Evolutionary conservation across 306 rosid genomes (phyloP).

Genomic region (Pterocarpus santalinus): DNA sequence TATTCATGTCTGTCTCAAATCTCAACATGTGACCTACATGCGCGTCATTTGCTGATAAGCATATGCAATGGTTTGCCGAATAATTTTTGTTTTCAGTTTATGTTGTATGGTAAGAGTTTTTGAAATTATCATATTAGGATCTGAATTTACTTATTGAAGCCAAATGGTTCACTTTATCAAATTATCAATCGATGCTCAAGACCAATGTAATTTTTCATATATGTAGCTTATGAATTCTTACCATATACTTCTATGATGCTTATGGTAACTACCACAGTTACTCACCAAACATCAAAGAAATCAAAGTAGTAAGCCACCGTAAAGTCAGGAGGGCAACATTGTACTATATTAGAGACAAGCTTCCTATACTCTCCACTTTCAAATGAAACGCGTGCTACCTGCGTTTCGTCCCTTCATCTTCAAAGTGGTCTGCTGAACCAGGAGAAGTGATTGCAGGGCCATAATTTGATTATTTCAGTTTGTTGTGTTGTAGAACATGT

Average conservation of each 20-base stretch:
- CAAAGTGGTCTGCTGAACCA: slow-evolving; percentile 43
- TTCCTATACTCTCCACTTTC: slow-evolving; percentile 95
- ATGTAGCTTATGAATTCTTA: slow-evolving; percentile 20
- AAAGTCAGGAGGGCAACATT: slow-evolving; percentile 92
- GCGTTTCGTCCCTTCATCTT: slow-evolving; percentile 36
- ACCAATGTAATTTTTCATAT: neutral
- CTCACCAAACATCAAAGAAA: slow-evolving; percentile 93
- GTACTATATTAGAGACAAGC: slow-evolving; percentile 92
- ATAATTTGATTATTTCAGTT: slow-evolving; percentile 38
- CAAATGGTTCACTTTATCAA: slow-evolving; percentile 3
- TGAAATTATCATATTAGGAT: neutral
- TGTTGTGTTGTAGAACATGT: slow-evolving; percentile 51
- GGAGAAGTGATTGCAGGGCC: slow-evolving; percentile 42
- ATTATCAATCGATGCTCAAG: slow-evolving; percentile 1
- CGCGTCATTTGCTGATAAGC: neutral
- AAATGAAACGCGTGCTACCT: slow-evolving; percentile 59
- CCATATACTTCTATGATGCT: slow-evolving; percentile 22
- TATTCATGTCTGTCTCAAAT: neutral
- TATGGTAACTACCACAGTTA: slow-evolving; percentile 64
- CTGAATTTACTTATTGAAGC: slow-evolving; percentile 9
- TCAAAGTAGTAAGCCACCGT: slow-evolving; percentile 81
- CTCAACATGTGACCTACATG: neutral
- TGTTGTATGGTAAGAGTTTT: neutral
- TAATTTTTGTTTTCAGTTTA: slow-evolving; percentile 1
- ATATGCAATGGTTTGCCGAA: slow-evolving; percentile 5